Evolutionary conservation across 2,329 filamentous ascomycete genomes (phyloP).

Genomic region (Aspergillus uvarum): DNA sequence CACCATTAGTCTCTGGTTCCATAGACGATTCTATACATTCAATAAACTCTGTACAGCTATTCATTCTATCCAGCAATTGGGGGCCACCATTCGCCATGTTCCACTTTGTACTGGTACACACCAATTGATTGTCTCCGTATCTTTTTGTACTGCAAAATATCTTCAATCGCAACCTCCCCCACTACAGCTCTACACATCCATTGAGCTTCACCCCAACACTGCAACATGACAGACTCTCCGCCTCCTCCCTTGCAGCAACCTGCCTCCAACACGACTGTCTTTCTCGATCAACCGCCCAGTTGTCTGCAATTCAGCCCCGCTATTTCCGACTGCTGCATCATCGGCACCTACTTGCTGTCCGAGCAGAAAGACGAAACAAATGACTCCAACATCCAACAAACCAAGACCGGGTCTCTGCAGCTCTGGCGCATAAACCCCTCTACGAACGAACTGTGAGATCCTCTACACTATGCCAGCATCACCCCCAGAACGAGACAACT

Average conservation of each 20-base stretch:
- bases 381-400: slow-evolving; percentile 49
- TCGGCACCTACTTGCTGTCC: slow-evolving; percentile 78
- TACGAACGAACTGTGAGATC: slow-evolving; percentile 29
- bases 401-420: slow-evolving; percentile 70
- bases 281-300: slow-evolving; percentile 46
- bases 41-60: too few relatives aligned
- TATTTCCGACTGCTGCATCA: slow-evolving; percentile 65
- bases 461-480: neutral
- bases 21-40: too few relatives aligned
- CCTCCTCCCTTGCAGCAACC: slow-evolving; percentile 25
- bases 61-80: too few relatives aligned
- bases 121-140: neutral
- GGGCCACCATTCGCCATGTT: neutral
- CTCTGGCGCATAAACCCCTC: slow-evolving; percentile 57
- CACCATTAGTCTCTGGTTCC: neutral
- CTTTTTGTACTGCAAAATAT: neutral
- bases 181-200: neutral
- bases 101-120: neutral
- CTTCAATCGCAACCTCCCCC: neutral
- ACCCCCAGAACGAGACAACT: slow-evolving; percentile 7
- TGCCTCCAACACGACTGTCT: slow-evolving; percentile 35
- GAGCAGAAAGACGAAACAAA: slow-evolving; percentile 31
- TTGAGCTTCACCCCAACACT: neutral
- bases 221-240: slow-evolving; percentile 6
- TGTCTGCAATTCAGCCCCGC: slow-evolving; percentile 46